Evolutionary conservation across 352 stramenopile species (phyloP).

Genomic region (Pythium aristosporum): DNA sequence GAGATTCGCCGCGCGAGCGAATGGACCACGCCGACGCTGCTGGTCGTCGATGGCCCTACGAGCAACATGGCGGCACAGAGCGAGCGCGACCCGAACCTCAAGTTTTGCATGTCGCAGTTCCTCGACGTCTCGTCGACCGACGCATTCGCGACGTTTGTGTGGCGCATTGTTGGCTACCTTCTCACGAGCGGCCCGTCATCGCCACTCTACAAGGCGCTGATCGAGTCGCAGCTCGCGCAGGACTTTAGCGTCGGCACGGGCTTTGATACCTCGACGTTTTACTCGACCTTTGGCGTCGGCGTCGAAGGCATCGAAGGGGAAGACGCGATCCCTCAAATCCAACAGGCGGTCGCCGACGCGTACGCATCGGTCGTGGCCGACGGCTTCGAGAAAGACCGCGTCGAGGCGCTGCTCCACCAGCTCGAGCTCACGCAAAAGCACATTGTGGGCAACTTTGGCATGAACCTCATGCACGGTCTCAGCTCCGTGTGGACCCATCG

Average conservation of each 20-base stretch:
- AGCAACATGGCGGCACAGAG: conserved; percentile 50
- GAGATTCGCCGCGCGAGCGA: conserved; percentile 33
- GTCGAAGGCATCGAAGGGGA: conserved; percentile 71
- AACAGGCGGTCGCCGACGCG: conserved; percentile 51
- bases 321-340: conserved; percentile 50
- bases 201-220: conserved; percentile 80
- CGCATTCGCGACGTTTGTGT: conserved; percentile 72
- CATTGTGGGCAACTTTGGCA: conserved; percentile 78
- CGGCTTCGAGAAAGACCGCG: conserved; percentile 73
- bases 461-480: conserved; percentile 72
- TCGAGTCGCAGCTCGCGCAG: conserved; percentile 71
- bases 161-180: conserved; percentile 77
- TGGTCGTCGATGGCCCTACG: conserved; percentile 50
- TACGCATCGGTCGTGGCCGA: conserved; percentile 56
- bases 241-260: conserved; percentile 79
- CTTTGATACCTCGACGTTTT: conserved; percentile 79
- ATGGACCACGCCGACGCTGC: conserved; percentile 20
- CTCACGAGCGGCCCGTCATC: conserved; percentile 78
- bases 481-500: conserved; percentile 72
- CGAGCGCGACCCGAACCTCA: conserved; percentile 67
- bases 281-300: conserved; percentile 73
- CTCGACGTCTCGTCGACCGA: conserved; percentile 67
- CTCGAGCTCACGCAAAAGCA: conserved; percentile 84
- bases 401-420: conserved; percentile 75
- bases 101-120: conserved; percentile 78